Conservation (phyloP, 306 rosid genomes). For the Rosa multiflora region DNA sequence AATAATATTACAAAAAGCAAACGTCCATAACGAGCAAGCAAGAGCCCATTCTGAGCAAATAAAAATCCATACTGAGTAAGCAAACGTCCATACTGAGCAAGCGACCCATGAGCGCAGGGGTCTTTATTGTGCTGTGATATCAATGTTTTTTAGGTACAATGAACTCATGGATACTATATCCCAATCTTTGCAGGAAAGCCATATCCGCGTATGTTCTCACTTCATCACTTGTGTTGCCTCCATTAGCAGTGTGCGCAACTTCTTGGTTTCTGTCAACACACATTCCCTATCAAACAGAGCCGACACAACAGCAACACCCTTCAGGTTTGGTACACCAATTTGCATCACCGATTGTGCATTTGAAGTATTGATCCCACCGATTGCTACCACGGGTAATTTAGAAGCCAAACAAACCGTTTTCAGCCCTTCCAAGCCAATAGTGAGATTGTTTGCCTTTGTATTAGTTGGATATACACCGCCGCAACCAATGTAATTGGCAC, state of each 20-base stretch:
- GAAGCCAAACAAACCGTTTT: conserved; percentile 61
- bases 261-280: conserved; percentile 57
- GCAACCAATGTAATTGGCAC: conserved; percentile 86
- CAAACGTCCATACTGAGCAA: conserved; percentile 1
- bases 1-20: neutral
- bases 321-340: conserved; percentile 57
- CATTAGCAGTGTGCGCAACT: conserved; percentile 48
- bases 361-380: conserved; percentile 72
- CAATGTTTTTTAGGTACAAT: neutral
- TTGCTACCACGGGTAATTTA: conserved; percentile 88
- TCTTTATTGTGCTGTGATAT: neutral
- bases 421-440: conserved; percentile 78
- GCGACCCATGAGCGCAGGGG: neutral
- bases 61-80: neutral
- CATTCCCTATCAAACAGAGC: conserved; percentile 78
- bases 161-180: neutral
- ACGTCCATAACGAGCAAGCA: neutral
- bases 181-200: neutral
- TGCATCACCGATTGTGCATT: conserved; percentile 70
- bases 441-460: conserved; percentile 69
- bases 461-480: conserved; percentile 89
- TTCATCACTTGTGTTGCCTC: conserved; percentile 37
- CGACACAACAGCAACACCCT: conserved; percentile 88
- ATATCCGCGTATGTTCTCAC: conserved; percentile 16
- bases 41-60: neutral